These are phyloP conservation scores for Taphrina communis DNA, from an alignment of 1,139 yeast genomes.

Conservation along the genomic window DNA sequence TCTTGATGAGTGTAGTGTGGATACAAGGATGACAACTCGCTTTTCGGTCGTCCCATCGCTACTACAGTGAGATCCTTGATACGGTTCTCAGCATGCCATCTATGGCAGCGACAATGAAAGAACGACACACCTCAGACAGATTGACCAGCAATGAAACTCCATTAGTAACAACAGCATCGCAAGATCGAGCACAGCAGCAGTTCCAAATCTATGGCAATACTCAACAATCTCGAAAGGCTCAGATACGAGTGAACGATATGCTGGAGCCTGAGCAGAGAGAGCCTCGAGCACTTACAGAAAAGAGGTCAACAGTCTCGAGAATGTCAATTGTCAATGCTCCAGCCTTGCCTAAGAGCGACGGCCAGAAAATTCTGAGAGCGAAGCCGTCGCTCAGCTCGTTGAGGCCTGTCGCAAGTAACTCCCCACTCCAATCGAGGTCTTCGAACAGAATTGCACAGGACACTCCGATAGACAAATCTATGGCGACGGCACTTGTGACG, in stretches of 20 bases:
- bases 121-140: not conserved
- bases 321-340: not conserved
- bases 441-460: not conserved
- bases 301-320: not conserved
- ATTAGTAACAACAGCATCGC: not conserved
- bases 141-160: not conserved
- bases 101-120: not conserved
- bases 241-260: not conserved
- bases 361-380: not conserved
- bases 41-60: no score
- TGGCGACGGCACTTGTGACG: not conserved
- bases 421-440: not conserved
- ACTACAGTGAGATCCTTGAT: no score
- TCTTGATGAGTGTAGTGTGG: no score
- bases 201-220: constrained; percentile 8
- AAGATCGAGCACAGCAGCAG: constrained; percentile 25
- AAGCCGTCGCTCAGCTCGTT: not conserved
- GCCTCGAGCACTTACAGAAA: not conserved
- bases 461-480: not conserved
- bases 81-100: not conserved
- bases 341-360: not conserved
- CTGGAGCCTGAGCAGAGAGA: constrained; percentile 9
- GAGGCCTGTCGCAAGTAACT: not conserved
- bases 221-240: not conserved
- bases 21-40: no score